Percentiles rank a stretch among this genome's conserved stretches.
Evolutionary conservation across 345 rosid genomes (phyloP).

Genomic region (Hevea brasiliensis): DNA sequence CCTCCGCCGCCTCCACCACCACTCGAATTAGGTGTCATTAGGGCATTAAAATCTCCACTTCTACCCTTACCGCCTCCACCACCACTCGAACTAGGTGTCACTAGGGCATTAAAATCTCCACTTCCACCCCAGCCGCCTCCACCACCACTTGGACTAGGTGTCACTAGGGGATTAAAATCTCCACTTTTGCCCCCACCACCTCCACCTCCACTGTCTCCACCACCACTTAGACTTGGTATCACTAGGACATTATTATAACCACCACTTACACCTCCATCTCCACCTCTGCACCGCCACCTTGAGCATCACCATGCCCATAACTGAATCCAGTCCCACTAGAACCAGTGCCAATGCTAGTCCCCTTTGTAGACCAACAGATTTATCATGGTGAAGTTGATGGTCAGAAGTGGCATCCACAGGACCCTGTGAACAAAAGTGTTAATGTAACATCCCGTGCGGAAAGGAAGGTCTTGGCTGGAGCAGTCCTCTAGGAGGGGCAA

Average conservation of each 20-base stretch:
- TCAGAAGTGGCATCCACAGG: slow-evolving; percentile 30
- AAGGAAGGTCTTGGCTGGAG: no score
- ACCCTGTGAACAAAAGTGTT: slow-evolving; percentile 43
- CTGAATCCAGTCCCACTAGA: slow-evolving; percentile 27
- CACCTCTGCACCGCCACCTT: no score
- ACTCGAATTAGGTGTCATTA: not conserved
- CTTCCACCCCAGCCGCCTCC: not conserved
- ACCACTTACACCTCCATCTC: not conserved
- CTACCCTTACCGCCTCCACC: slow-evolving; percentile 3
- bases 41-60: not conserved
- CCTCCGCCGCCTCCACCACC: not conserved
- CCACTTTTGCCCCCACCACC: not conserved
- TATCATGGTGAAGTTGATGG: not conserved
- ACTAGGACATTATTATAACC: not conserved
- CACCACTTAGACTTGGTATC: not conserved
- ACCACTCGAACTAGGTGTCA: not conserved
- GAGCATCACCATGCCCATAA: slow-evolving; percentile 22
- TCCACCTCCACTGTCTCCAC: not conserved
- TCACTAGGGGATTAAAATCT: not conserved
- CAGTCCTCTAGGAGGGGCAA: no score
- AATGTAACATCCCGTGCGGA: no score
- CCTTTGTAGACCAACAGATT: not conserved
- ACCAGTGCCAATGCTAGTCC: no score
- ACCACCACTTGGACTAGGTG: not conserved
- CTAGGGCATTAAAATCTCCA: not conserved